Evolutionary conservation across 1,284 basidiomycete genomes (phyloP), one percentile per base, ranked within the genome.

Genomic region (Leccinum subrobustum): DNA sequence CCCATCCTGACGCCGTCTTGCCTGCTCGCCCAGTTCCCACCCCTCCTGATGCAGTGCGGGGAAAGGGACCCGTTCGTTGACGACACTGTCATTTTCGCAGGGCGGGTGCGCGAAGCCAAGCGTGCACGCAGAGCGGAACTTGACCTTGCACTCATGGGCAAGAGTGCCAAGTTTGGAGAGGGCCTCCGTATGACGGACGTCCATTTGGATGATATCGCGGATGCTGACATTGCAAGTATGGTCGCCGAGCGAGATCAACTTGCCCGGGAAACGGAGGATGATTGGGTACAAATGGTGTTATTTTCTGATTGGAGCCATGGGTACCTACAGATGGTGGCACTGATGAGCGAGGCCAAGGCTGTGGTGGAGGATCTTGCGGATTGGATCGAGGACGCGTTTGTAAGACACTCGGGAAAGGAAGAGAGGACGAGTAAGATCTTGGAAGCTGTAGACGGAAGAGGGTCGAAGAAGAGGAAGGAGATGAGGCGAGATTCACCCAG

Each of bases 31-130:
- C 89, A 93, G 70, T 97, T 98, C 76, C 96, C 96, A 39, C 95
- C 95, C 4, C 82, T 97, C 42, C 83, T 98, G 62, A 88, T 96
- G 81, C 91, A 94, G 68, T 96, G 93, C 70, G 94, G 93, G 25
- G 96, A 98, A 76, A 95, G 95, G 72, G 96, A 98, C 71, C 96
- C 96, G 0, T 94, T 98, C 68, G 94, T 97, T 29, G 95, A 97
- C 75, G 95, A 97, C 74, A 95, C 92, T 0, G 89, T 98, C 63
- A 92, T 98, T 66, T 94, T 98, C 72, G 94, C 95, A 1, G 96
- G 95, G 8, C 88, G 93, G 47, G 83, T 98, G 18, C 83, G 96
- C 23, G 93, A 97, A 73, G 96, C 96, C 11, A 97, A 97, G 77
- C 85, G 92, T 16, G 84, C 85, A 2, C 85, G 92, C 39, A 90